These are phyloP conservation scores for Alternaria sp. DNA, from an alignment of 2,329 filamentous ascomycete genomes.

Conservation along the genomic window DNA sequence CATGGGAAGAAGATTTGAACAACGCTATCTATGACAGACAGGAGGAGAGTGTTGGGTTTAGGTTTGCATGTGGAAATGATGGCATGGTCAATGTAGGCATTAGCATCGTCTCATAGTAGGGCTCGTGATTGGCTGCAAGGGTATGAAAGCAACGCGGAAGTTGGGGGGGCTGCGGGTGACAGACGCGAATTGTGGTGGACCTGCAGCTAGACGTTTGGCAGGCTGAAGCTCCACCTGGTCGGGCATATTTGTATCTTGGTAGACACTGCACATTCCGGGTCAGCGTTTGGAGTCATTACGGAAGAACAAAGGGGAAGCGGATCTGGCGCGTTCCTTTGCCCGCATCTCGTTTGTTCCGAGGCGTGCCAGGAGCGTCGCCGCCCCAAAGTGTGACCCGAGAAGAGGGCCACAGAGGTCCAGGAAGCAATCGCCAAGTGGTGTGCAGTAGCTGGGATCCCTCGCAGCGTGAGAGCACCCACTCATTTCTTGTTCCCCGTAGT, in stretches of 20 bases:
- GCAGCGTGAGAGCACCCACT: constrained; percentile 12
- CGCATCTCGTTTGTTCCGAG: not conserved
- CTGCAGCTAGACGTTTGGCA: constrained; percentile 16
- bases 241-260: not conserved
- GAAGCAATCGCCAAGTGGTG: constrained; percentile 9
- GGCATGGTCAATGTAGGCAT: constrained; percentile 8
- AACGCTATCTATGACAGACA: not conserved
- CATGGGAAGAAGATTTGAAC: not conserved
- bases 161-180: constrained; percentile 3
- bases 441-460: constrained; percentile 15
- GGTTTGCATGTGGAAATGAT: constrained; percentile 13
- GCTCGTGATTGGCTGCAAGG: constrained; percentile 5
- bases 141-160: constrained; percentile 9
- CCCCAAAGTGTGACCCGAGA: constrained; percentile 1
- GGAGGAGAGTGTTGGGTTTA: not conserved
- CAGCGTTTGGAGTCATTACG: not conserved
- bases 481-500: constrained; percentile 15
- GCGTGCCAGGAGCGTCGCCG: not conserved
- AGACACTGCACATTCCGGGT: not conserved
- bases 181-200: constrained; percentile 9
- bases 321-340: not conserved
- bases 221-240: not conserved
- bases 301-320: not conserved
- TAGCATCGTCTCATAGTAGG: not conserved
- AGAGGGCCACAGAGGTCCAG: not conserved